These are phyloP conservation scores for Oryza meyeriana DNA, from an alignment of 176 grass and related monocot species.

Conservation along the genomic window DNA sequence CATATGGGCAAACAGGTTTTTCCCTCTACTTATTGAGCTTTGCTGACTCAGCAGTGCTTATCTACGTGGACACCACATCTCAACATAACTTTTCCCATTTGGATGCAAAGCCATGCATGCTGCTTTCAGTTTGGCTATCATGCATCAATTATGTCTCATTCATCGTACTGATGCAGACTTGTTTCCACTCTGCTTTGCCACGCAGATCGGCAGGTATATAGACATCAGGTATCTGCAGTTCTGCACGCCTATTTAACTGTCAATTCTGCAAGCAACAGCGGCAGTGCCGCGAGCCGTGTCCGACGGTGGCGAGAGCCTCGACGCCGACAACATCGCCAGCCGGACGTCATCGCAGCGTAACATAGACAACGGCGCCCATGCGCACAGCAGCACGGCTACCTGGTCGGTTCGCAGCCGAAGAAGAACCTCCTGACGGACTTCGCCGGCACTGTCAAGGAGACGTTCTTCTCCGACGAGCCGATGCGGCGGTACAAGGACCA, in stretches of 20 bases:
- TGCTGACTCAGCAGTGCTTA: no score
- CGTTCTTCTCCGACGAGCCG: constrained; percentile 81
- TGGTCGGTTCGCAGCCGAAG: constrained; percentile 48
- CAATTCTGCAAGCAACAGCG: background rate
- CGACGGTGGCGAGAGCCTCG: constrained; percentile 11
- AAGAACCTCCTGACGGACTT: constrained; percentile 47
- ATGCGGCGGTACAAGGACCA: constrained; percentile 69
- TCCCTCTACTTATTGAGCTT: no score
- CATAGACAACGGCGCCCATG: background rate
- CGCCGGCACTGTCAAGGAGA: constrained; percentile 49
- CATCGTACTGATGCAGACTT: background rate
- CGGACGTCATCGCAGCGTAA: constrained; percentile 25
- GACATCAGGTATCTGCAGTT: background rate
- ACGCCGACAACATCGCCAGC: constrained; percentile 14
- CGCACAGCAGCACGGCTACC: constrained; percentile 36
- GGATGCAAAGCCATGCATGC: no score
- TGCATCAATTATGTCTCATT: no score
- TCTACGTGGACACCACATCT: no score
- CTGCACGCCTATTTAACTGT: background rate
- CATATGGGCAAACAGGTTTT: no score
- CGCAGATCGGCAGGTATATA: no score
- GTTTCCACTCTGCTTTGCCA: background rate
- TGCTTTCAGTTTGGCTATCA: no score
- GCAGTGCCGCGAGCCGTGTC: constrained; percentile 30
- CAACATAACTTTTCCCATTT: no score